Base-by-base conservation (phyloP, 805 yeast genomes). In the Sugiyamaella floridensis region DNA sequence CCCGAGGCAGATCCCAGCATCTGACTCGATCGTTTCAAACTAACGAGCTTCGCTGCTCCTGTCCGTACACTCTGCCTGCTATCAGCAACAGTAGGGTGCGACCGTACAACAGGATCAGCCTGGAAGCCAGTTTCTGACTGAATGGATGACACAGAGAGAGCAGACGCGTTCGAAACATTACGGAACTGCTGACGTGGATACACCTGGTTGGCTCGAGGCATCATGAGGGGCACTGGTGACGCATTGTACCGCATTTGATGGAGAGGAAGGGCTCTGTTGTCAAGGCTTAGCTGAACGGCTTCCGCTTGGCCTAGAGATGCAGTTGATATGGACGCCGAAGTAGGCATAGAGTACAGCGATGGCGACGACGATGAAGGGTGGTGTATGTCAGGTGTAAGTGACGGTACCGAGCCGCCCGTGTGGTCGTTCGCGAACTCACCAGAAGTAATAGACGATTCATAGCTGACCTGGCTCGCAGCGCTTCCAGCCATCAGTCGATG, bases 91-190 rank as follows among this genome's bases (percentile, higher is more conserved):
- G 37, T 3, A 11, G 37, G 37, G 12, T 5, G 37, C 9, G 12
- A 10, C n/a, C n/a, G 12, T 9, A 19, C 11, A 5, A 45, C 32
- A 8, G 54, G 22, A 14, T 48, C 43, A n/a, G 41, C 51, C n/a
- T 48, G 16, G 26, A 54, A 54, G 15, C 20, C 47, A 18, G 54
- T 43, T 29, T 54, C 56, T 11, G 57, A 54, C 43, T 54, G 55
- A 29, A 54, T 52, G 19, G 55, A 51, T 15, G 55, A 51, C 7
- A 50, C 56, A 37, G 54, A 50, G 14, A 42, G 16, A 14, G 49
- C 43, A 2, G 49, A 45, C 19, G 32, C 49, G 16, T 40, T 37
- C 2, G 52, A 43, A 2, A 44, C 48, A 49, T 43, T 37, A 15
- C 51, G 51, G 19, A 28, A 14, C 15, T 29, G 45, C 18, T 37